Conservation (phyloP, 768 basidiomycete species). For the Tricholoma bakamatsutake region DNA sequence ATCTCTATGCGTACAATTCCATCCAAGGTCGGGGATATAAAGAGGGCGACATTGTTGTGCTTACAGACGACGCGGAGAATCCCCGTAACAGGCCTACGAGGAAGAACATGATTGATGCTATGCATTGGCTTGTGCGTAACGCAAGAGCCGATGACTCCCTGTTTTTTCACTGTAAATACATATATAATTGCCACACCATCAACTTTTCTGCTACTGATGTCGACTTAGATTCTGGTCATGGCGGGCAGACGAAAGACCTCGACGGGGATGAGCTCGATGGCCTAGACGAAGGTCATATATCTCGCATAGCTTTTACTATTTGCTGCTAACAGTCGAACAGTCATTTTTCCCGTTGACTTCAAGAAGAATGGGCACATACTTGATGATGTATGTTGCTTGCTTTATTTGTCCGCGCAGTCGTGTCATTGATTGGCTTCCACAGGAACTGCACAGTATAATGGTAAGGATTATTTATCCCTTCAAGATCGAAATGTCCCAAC, state of each 20-base stretch:
- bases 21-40: conserved; percentile 39
- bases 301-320: neutral
- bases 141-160: conserved; percentile 68
- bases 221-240: conserved; percentile 79
- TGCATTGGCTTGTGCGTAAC: conserved; percentile 59
- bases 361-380: conserved; percentile 70
- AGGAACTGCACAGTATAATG: conserved; percentile 49
- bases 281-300: conserved; percentile 58
- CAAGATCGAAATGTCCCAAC: neutral
- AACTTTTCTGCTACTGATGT: neutral
- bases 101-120: conserved; percentile 41
- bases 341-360: conserved; percentile 89
- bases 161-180: conserved; percentile 63
- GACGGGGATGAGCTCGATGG: conserved; percentile 81
- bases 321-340: conserved; percentile 24
- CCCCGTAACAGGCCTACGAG: conserved; percentile 38
- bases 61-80: conserved; percentile 55
- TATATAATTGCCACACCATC: neutral
- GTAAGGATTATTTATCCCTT: conserved; percentile 18
- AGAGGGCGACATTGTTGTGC: conserved; percentile 57
- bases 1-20: neutral
- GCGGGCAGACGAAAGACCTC: conserved; percentile 79
- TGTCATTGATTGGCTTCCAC: neutral
- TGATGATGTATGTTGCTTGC: conserved; percentile 44
- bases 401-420: neutral